Base-by-base conservation (phyloP, 441 rosid genomes). In the Metrosideros polymorpha region DNA sequence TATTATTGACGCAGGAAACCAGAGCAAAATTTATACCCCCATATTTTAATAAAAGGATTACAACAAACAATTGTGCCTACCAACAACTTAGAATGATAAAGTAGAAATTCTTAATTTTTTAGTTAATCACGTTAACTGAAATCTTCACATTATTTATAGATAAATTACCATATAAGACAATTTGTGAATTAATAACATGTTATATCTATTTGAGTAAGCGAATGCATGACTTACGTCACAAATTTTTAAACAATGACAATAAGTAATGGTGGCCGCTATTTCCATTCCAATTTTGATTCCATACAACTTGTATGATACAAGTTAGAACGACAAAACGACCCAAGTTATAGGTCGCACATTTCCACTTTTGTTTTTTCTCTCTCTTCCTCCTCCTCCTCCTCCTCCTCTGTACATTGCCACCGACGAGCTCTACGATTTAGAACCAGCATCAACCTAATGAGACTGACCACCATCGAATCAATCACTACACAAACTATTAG, bases 311-410 rank as follows among this genome's bases (percentile, higher is more conserved):
- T 1, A 39, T 29, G 71, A n/a, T n/a, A n/a, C n/a, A n/a, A 30
- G 39, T 59, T 2, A 29, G 29, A 29, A 59, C 29, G 71, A 59
- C 1, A 1, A 7, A 59, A 59, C 22, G 7, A 59, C 8, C 10
- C 22, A 30, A 59, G 22, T 7, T 7, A 6, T 59, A 22, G 15
- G 6, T 15, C 22, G 5, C 0, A 15, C 0, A 59, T 1, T 29
- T 59, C 1, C 71, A 7, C 39, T 59, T 29, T 10, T 57, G 47
- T 45, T 45, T 13, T n/a, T 13, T 13, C 6, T 13, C 18, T 56
- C 2, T 57, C 39, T 29, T 59, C 30, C 22, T 59, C 12, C 35
- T 29, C 32, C 32, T 19, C 24, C 9, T 52, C 55, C 24, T 52
- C 71, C 5, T 59, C 2, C 35, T 29, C 71, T 6, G 29, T 29